Base-by-base conservation (phyloP, 2,329 filamentous ascomycete genomes). In the Venturia oleaginea region DNA sequence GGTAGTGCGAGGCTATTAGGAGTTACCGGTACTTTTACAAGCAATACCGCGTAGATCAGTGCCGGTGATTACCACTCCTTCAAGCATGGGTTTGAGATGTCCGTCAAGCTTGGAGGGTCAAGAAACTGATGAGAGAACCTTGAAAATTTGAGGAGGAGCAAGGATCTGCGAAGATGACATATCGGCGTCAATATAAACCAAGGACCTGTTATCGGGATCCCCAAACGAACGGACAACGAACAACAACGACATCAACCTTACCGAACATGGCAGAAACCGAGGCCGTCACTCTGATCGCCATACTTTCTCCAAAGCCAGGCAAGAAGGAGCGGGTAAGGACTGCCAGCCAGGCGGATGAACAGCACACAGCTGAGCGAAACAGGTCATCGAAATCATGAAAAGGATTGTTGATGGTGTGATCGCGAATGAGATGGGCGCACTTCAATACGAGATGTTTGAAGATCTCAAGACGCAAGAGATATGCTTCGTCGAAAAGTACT, bases 221-320 rank as follows among this genome's bases (percentile, higher is more conserved):
- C 48, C 32, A 17, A 57, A 57, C 27, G 27, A n/a, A 13, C 0
- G 15, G 46, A 46, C n/a, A 46, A 46, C 42, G 5, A 46, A 46
- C 42, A 46, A 30, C 7, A 57, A 37, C 51, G 30, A 34, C 30
- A 34, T 57, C 27, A n/a, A 57, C 51, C 30, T n/a, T 42, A 17
- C 59, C 59, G n/a, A 30, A 60, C 32, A 60, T 60, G 59, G 59
- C 59, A 60, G 59, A 42, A 43, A 60, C 34, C 59, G 59, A 60
- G 59, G 59, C 40, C 40, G 34, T 60, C 40, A 60, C 59, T 30
- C 37, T 60, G 40, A 60, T 60, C 17, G 59, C 59, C 27, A 43
- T 60, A 8, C 59, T 60, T 11, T 60, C 59, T 27, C 59, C 59
- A 5, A 60, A 60, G 40, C 59, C 59, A 32, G 59, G 59, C 34